Percentiles rank a stretch among this genome's conserved stretches.
Conservation (phyloP, 441 rosid genomes). For the Iberis amara region DNA sequence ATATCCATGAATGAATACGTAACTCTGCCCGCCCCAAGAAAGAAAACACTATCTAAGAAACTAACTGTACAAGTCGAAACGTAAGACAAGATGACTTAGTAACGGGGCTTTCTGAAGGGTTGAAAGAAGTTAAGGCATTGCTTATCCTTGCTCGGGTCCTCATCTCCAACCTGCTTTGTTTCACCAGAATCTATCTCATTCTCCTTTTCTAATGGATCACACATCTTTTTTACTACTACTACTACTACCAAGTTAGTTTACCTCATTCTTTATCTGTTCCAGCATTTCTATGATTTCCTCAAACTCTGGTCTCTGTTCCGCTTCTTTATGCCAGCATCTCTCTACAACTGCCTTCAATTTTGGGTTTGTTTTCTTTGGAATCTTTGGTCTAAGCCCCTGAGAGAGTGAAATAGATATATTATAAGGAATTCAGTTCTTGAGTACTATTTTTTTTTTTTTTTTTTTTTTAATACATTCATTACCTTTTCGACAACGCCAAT, state of each 20-base stretch:
- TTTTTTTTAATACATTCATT: too few relatives aligned
- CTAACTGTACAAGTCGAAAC: too few relatives aligned
- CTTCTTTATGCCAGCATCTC: conserved; percentile 78
- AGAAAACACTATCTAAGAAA: too few relatives aligned
- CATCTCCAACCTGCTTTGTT: conserved; percentile 49
- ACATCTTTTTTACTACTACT: not conserved
- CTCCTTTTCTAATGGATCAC: not conserved
- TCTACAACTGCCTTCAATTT: conserved; percentile 58
- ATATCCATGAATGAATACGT: too few relatives aligned
- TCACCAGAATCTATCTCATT: conserved; percentile 25
- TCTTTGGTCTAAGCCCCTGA: conserved; percentile 68
- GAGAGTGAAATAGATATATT: not conserved
- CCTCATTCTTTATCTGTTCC: conserved; percentile 67
- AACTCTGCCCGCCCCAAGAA: too few relatives aligned
- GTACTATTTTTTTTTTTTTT: not conserved
- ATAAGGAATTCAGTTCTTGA: not conserved
- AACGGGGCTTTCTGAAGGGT: conserved; percentile 45
- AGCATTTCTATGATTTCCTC: conserved; percentile 57
- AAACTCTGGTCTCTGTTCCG: conserved; percentile 65
- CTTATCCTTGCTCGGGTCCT: conserved; percentile 39
- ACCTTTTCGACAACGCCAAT: conserved; percentile 92
- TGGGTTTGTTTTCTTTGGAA: conserved; percentile 63
- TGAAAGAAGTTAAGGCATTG: conserved; percentile 37
- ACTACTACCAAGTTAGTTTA: conserved; percentile 23
- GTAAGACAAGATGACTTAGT: conserved; percentile 1